These are phyloP conservation scores for Filosporella fistucella DNA, from an alignment of 495 filamentous ascomycete species.

Conservation along the genomic window DNA sequence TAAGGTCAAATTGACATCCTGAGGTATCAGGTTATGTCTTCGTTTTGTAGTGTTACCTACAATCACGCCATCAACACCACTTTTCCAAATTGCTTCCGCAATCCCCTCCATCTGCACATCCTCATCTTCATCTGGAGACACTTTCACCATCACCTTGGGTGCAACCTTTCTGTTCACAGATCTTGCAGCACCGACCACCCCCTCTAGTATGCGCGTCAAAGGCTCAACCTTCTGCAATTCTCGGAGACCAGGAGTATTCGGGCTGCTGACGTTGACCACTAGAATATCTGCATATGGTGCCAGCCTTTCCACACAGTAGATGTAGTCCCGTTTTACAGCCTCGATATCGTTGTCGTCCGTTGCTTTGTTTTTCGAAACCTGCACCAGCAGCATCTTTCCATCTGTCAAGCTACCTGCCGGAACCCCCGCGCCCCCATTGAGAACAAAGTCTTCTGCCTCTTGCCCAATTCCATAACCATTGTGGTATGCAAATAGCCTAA, in stretches of 20 bases:
- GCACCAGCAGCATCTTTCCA: slow-evolving; percentile 80
- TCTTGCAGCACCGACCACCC: slow-evolving; percentile 75
- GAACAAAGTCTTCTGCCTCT: slow-evolving; percentile 61
- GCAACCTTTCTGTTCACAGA: slow-evolving; percentile 61
- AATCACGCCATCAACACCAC: slow-evolving; percentile 89
- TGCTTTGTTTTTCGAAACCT: slow-evolving; percentile 93
- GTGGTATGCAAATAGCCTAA: slow-evolving; percentile 67
- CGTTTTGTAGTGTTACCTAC: slow-evolving; percentile 96
- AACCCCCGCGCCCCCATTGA: slow-evolving; percentile 61
- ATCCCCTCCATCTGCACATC: slow-evolving; percentile 80
- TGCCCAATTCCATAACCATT: slow-evolving; percentile 60
- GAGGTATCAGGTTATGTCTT: slow-evolving; percentile 58
- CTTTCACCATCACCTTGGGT: slow-evolving; percentile 93
- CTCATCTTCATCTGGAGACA: slow-evolving; percentile 88
- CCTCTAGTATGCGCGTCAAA: slow-evolving; percentile 70
- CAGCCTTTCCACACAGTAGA: slow-evolving; percentile 75
- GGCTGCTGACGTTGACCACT: slow-evolving; percentile 94
- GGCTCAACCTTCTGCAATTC: slow-evolving; percentile 78
- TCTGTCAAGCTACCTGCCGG: slow-evolving; percentile 68
- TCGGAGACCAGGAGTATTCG: slow-evolving; percentile 89
- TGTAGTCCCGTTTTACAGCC: slow-evolving; percentile 80
- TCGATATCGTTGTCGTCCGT: slow-evolving; percentile 81
- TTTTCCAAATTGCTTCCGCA: slow-evolving; percentile 75
- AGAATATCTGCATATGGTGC: slow-evolving; percentile 88
- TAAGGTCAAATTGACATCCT: slow-evolving; percentile 54